Percentiles rank a stretch among this genome's conserved stretches.
Conservation (phyloP, 2,329 filamentous ascomycete genomes). For the Colletotrichum tofieldiae region DNA sequence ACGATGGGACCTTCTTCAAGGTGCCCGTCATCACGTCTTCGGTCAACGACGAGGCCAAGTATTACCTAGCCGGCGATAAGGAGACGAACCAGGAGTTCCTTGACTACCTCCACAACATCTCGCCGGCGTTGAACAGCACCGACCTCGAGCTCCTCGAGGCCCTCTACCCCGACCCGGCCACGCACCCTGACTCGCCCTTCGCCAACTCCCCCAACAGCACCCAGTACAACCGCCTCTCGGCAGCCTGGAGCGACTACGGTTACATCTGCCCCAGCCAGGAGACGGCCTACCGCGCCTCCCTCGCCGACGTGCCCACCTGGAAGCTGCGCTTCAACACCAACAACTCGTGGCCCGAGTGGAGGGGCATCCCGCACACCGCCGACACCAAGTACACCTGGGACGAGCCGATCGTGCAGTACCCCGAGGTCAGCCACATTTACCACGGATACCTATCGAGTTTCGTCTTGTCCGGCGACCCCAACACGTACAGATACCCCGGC, state of each 20-base stretch:
- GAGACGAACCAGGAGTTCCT: constrained; percentile 56
- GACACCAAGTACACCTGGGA: constrained; percentile 56
- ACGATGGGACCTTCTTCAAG: constrained; percentile 56
- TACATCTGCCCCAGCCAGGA: constrained; percentile 63
- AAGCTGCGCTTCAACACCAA: constrained; percentile 82
- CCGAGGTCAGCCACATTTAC: constrained; percentile 54
- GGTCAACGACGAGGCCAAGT: constrained; percentile 56
- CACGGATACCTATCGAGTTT: constrained; percentile 80
- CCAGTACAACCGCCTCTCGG: constrained; percentile 61
- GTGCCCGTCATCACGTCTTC: constrained; percentile 56
- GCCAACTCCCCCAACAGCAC: constrained; percentile 57
- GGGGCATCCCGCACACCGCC: constrained; percentile 56
- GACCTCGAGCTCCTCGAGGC: constrained; percentile 50
- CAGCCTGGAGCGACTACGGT: constrained; percentile 61
- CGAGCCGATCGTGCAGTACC: constrained; percentile 53
- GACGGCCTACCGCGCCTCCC: constrained; percentile 72
- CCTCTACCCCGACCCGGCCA: constrained; percentile 56
- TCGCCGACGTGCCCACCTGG: constrained; percentile 77
- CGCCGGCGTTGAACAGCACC: constrained; percentile 48
- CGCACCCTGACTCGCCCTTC: constrained; percentile 52
- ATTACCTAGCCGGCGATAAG: constrained; percentile 51
- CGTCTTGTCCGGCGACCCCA: constrained; percentile 80
- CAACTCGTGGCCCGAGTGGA: constrained; percentile 80
- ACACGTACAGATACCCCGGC: constrained; percentile 56
- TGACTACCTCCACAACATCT: constrained; percentile 55